Percentiles rank a stretch among this genome's conserved stretches.
These are phyloP conservation scores for Starmerella floricola DNA, from an alignment of 805 yeast genomes.

Conservation along the genomic window DNA sequence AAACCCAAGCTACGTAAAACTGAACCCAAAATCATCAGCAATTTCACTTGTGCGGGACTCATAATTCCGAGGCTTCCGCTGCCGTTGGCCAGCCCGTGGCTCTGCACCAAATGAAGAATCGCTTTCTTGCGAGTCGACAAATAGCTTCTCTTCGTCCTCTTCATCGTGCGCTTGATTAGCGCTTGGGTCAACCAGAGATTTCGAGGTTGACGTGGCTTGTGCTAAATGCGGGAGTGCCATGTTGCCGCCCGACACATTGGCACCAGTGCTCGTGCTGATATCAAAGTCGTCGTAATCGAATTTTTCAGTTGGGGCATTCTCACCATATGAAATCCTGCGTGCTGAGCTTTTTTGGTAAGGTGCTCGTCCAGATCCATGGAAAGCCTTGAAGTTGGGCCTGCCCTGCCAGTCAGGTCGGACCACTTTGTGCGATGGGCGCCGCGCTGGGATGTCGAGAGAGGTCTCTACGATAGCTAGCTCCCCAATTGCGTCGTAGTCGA, in stretches of 20 bases:
- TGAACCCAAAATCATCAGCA: conserved; percentile 23
- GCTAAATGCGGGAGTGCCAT: background rate
- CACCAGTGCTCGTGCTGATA: background rate
- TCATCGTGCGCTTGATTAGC: no score
- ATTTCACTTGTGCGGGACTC: no score
- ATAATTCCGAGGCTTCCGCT: no score
- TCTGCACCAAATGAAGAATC: background rate
- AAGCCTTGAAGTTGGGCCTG: conserved; percentile 20
- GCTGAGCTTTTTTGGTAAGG: background rate
- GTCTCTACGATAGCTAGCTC: conserved; percentile 3
- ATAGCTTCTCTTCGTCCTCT: conserved; percentile 1
- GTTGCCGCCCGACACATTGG: background rate
- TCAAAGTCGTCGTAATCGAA: background rate
- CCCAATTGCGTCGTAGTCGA: conserved; percentile 1
- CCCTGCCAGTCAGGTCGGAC: background rate
- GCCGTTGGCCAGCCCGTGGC: background rate
- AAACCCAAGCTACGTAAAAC: background rate
- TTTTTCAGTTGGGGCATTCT: background rate
- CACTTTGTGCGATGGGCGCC: background rate
- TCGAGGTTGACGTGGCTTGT: background rate
- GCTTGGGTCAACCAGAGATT: background rate
- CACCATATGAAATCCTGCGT: background rate
- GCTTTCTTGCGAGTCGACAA: conserved; percentile 1
- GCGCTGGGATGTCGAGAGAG: background rate
- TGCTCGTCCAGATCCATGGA: conserved; percentile 3